Conservation (phyloP, 2,329 filamentous ascomycete species). For the Nigrospora oryzae region DNA sequence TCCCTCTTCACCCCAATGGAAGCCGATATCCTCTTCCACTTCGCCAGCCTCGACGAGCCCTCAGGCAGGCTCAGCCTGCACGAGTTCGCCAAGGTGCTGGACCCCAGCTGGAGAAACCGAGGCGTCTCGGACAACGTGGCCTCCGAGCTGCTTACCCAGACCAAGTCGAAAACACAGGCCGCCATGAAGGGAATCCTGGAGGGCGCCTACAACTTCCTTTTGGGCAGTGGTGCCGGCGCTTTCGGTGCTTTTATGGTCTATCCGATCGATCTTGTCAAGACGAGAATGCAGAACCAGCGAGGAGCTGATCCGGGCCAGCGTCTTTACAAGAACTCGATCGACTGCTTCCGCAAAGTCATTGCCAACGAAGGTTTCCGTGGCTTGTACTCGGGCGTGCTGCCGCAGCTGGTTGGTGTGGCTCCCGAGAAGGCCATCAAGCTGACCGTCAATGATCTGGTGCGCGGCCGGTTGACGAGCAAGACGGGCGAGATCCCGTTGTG, state of each 20-base stretch:
- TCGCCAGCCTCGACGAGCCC: conserved; percentile 84
- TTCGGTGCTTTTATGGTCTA: conserved; percentile 99
- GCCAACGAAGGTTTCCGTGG: conserved; percentile 85
- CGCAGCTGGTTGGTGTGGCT: conserved; percentile 94
- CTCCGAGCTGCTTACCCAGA: conserved; percentile 25
- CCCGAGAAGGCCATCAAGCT: conserved; percentile 99
- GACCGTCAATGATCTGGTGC: conserved; percentile 91
- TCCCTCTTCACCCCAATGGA: conserved; percentile 98
- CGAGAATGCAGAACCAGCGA: conserved; percentile 95
- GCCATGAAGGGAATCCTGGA: conserved; percentile 60
- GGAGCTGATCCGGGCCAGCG: conserved; percentile 72
- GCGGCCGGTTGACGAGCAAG: conserved; percentile 64
- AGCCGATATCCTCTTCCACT: conserved; percentile 97
- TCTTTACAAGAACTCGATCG: conserved; percentile 93
- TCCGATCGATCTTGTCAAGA: conserved; percentile 97
- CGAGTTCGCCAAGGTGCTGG: conserved; percentile 92
- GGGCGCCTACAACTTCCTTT: conserved; percentile 80
- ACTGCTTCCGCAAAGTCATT: conserved; percentile 90
- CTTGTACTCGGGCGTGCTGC: conserved; percentile 88
- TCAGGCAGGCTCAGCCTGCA: conserved; percentile 72
- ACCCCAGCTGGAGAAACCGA: conserved; percentile 77
- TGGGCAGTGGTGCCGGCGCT: conserved; percentile 85
- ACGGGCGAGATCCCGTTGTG: conserved; percentile 62
- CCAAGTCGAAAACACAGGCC: conserved; percentile 44
- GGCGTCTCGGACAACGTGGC: conserved; percentile 41